Percentiles rank a stretch among this genome's conserved stretches.
These are phyloP conservation scores for Silene latifolia DNA, from an alignment of 148 eudicot genomes.

Conservation along the genomic window DNA sequence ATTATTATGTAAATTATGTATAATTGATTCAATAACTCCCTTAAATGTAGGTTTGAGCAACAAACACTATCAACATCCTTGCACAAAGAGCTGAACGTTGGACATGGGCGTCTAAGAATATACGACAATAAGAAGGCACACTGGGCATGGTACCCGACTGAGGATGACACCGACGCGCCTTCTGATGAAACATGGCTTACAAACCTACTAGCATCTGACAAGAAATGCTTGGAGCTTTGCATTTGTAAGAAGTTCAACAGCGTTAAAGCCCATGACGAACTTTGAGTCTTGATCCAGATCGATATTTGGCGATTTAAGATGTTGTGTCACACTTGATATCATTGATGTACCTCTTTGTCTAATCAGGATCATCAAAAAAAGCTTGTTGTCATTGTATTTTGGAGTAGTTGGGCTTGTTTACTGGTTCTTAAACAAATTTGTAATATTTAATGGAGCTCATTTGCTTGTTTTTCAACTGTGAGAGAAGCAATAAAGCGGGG, in stretches of 20 bases:
- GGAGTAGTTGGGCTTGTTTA: too few species aligned
- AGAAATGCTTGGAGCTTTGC: slow-evolving; percentile 33
- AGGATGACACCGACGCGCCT: slow-evolving; percentile 42
- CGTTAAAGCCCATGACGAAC: slow-evolving; percentile 17
- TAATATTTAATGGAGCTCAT: too few species aligned
- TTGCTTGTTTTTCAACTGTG: too few species aligned
- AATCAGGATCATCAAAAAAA: too few species aligned
- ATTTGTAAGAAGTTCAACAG: slow-evolving; percentile 16
- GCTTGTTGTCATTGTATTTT: too few species aligned
- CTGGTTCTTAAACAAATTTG: too few species aligned
- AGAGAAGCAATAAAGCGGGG: too few species aligned
- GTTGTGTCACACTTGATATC: too few species aligned
- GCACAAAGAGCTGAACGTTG: slow-evolving; percentile 71
- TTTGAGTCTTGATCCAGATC: slow-evolving; percentile 8
- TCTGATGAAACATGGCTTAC: slow-evolving; percentile 58
- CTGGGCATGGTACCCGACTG: slow-evolving; percentile 73
- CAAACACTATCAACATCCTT: slow-evolving; percentile 56
- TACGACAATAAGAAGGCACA: slow-evolving; percentile 62
- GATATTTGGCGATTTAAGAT: background rate
- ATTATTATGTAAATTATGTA: too few species aligned
- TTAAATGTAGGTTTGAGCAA: slow-evolving; percentile 44
- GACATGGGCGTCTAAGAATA: slow-evolving; percentile 75
- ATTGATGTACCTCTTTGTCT: too few species aligned
- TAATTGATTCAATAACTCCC: too few species aligned
- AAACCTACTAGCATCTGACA: slow-evolving; percentile 39